Evolutionary conservation across 148 eudicot species (phyloP), one percentile per base, ranked within the genome.

Genomic region (Rhododendron vialii): DNA sequence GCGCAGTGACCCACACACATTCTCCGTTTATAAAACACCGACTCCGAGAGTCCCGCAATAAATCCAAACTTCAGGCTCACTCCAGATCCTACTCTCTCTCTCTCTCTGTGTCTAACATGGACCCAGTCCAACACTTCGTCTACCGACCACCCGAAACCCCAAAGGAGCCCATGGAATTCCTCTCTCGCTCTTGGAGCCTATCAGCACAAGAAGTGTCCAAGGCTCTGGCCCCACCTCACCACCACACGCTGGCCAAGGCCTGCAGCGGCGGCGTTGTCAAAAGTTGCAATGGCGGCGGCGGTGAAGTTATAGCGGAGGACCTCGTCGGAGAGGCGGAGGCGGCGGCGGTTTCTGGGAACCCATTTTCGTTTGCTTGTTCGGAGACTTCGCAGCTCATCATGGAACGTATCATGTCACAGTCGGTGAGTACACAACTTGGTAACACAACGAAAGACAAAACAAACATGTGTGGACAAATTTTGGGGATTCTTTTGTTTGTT

Each of bases 391-490:
- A 95, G 93, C 94, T 96, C 43, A 87, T 96, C 24, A 91, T 96
- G 95, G 98, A 96, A 24, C 95, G 98, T 0, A 96, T 96, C 67
- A 93, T 96, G 96, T 90, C 99, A 28, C 98, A 94, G 4, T 96
- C 99, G 78, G 99, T 96, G 85, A 91, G 96, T 90, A 5, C 17
- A 36, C 5, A 30, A 30, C 30, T 30, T 30, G 30, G 30, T 30
- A 30, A 3, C 17, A 36, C 5, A 35, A 24, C 50, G 17, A 36
- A 36, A 13, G 17, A 43, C 7, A 12, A n/a, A 45, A 59, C 24
- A 24, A n/a, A n/a, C 45, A 67, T 50, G 36, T 81, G 30, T 80
- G 22, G 73, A 61, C 65, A 65, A 51, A 41, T 1, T 4, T 22
- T 71, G 30, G 48, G 35, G 26, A 59, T 85, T 76, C 6, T 55